Evolutionary conservation across 257 asterid species (phyloP).

Genomic region (Solanum ossicruentum): DNA sequence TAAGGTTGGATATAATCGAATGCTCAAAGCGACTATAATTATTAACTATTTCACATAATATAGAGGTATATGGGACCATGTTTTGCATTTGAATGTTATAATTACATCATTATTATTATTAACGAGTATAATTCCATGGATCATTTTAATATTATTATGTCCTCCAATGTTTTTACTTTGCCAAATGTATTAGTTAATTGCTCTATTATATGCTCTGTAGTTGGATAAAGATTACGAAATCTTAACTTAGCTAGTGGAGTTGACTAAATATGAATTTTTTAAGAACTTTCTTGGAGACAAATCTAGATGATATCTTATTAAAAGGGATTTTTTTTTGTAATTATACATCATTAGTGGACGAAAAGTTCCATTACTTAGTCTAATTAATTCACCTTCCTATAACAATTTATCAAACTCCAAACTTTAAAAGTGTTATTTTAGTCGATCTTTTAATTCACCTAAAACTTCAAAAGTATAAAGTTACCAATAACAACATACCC

Average conservation of each 20-base stretch:
- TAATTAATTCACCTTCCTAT: background rate
- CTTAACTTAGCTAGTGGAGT: background rate
- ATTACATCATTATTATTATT: background rate
- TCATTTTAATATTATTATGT: background rate
- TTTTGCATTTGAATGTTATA: background rate
- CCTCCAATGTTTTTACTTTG: background rate
- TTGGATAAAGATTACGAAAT: background rate
- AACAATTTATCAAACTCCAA: background rate
- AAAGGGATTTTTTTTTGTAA: background rate
- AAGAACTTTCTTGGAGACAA: background rate
- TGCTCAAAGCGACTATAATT: background rate
- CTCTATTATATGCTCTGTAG: background rate
- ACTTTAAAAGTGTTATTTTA: background rate
- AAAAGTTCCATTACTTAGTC: background rate
- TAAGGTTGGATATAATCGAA: too few relatives aligned
- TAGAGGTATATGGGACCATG: background rate
- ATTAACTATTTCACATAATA: background rate
- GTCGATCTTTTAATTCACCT: background rate
- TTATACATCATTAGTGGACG: background rate
- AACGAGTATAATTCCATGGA: background rate
- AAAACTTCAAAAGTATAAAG: too few relatives aligned
- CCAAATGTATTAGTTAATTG: background rate
- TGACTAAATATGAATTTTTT: background rate
- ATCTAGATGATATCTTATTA: background rate
- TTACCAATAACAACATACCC: too few relatives aligned